Base-by-base conservation (phyloP, 2,329 filamentous ascomycete species). In the Neonectria faginata region DNA sequence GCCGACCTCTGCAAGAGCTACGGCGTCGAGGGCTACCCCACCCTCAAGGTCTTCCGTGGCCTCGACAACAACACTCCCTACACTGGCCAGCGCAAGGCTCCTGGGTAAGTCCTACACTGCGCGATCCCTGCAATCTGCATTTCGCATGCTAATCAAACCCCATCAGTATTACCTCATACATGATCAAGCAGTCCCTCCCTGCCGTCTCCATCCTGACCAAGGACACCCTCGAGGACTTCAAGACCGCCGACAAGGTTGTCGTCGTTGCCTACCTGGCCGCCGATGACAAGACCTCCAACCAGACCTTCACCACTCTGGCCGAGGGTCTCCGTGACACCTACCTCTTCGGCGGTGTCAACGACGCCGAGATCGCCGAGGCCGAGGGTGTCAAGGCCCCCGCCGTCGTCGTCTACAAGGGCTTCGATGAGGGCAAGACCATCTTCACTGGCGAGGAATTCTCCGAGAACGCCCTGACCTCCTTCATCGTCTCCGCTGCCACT, bases 31-130 rank as follows among this genome's bases (percentile, higher is more conserved):
- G 96, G 96, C 71, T 99, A 99, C 87, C 96, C 96, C 68, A 99
- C 96, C 72, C 89, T 99, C 79, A 99, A 98, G 90, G 89, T 99
- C 83, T 99, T 99, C 94, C 93, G 95, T 76, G 95, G 96, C 74
- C 82, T 84, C 47, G 93, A 97, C 11, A 93, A 91, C 79, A 83
- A 93, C 78, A 85, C 88, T 70, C 91, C 94, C 69, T 99, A 99
- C 84, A 85, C 86, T 75, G 96, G 96, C 78, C 91, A 93, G 82
- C 89, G 96, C 81, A 97, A 98, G 86, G 91, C 94, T 70, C 89
- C 88, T 81, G 86, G 85, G 88, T 89, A 82, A 82, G 87, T 84
- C 53, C 27, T 48, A 42, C 44, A 10, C 25, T 25, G 25, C 36
- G 22, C 29, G 18, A 8, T 60, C 29, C 27, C 29, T 8, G 36